These are phyloP conservation scores for Turritis glabra DNA, from an alignment of 345 rosid species.

Conservation along the genomic window DNA sequence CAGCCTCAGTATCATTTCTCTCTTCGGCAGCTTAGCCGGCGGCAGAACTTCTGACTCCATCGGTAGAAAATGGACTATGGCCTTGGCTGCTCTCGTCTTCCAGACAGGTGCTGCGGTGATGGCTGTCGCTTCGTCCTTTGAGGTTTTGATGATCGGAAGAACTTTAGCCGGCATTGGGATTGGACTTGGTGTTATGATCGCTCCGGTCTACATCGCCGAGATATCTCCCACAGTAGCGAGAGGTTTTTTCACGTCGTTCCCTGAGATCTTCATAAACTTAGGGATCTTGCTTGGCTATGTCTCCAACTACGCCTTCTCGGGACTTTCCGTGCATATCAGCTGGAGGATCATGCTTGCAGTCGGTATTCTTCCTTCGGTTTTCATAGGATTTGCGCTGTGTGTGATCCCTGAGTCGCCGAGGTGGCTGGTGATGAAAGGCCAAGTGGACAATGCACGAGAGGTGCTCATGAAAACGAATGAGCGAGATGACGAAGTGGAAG, in stretches of 20 bases:
- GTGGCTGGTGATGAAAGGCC: slow-evolving; percentile 82
- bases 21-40: slow-evolving; percentile 84
- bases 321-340: slow-evolving; percentile 61
- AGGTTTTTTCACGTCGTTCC: slow-evolving; percentile 84
- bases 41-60: slow-evolving; percentile 80
- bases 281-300: slow-evolving; percentile 92
- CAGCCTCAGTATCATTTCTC: slow-evolving; percentile 70
- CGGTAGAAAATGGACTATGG: slow-evolving; percentile 97
- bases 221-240: slow-evolving; percentile 66
- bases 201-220: slow-evolving; percentile 88
- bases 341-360: slow-evolving; percentile 96
- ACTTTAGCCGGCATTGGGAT: slow-evolving; percentile 79
- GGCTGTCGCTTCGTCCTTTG: slow-evolving; percentile 76
- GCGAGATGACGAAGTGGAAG: slow-evolving; percentile 67
- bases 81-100: slow-evolving; percentile 75
- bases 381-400: slow-evolving; percentile 74
- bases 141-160: slow-evolving; percentile 73
- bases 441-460: slow-evolving; percentile 68
- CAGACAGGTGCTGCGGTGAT: slow-evolving; percentile 74
- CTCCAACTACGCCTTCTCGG: slow-evolving; percentile 80
- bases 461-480: slow-evolving; percentile 79
- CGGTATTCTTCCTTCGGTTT: slow-evolving; percentile 78
- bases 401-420: slow-evolving; percentile 92
- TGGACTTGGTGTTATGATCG: slow-evolving; percentile 90
- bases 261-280: slow-evolving; percentile 77